Base-by-base conservation (phyloP, 345 rosid species). In the Conringia planisiliqua region DNA sequence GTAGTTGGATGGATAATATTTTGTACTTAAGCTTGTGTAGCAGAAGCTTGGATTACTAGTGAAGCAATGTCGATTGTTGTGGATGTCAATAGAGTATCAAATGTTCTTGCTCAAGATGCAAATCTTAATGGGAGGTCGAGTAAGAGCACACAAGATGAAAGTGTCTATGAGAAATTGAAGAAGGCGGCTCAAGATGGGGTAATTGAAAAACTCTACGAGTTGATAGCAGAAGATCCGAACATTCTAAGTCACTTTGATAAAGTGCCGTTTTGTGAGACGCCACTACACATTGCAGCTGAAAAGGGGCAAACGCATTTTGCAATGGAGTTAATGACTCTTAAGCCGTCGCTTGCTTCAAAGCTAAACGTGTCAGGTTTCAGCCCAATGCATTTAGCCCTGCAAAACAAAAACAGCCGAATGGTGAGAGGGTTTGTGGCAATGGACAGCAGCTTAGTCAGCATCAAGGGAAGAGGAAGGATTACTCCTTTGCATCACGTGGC, bases 401-500 rank as follows among this genome's bases (percentile, higher is more conserved):
- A 66, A 20, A 32, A 18, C 12, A 29, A 47, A 29, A 64, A 47
- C 26, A 10, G 20, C 10, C 43, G 13, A 2, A 59, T 16, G 27
- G 74, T 66, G 52, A 71, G 73, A 48, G 58, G 62, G 65, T 33
- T 80, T 4, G 54, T 80, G 17, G 17, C 47, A 42, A 12, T 39
- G 1, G 35, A 71, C 42, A 60, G 52, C 13, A 55, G 78, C 56
- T 46, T 83, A 1, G 57, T 81, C 11, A 66, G 76, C 1, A 72
- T 77, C 62, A 77, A 57, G 46, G 82, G 74, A 20, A 81, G 48
- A 48, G 78, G 57, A 17, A 63, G 64, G 62, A 22, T 72, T 12
- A 81, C 82, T 3, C 80, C 81, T 46, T 72, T 85, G 46, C 85
- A 83, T 33, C 51, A 32, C 26, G 77, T 35, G 11, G 83, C 71